Percentiles rank a stretch among this genome's conserved stretches.
Conservation (phyloP, 495 filamentous ascomycete genomes). For the Talaromyces liani region DNA sequence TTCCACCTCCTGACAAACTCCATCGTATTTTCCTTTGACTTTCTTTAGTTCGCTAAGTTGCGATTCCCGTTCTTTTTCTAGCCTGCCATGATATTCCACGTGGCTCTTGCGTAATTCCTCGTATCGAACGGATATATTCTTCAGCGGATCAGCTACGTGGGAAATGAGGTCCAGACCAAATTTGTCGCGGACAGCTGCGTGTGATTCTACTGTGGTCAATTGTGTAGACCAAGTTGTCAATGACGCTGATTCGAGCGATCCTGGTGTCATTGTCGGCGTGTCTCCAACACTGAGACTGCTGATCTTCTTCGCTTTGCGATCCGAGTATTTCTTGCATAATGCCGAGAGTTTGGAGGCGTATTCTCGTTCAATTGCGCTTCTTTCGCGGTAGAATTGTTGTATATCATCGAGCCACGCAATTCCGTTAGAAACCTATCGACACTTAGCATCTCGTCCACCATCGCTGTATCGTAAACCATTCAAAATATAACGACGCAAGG, state of each 20-base stretch:
- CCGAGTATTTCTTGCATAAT: slow-evolving; percentile 89
- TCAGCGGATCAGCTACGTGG: slow-evolving; percentile 80
- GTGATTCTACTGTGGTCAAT: slow-evolving; percentile 77
- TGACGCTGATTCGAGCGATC: slow-evolving; percentile 90
- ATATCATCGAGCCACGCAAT: slow-evolving; percentile 95
- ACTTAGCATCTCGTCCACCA: slow-evolving; percentile 20
- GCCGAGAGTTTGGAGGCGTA: slow-evolving; percentile 81
- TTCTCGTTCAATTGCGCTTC: slow-evolving; percentile 90
- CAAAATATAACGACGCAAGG: slow-evolving; percentile 14
- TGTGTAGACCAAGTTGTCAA: slow-evolving; percentile 96
- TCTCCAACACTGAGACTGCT: slow-evolving; percentile 89
- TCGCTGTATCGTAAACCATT: not conserved
- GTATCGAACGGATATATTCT: slow-evolving; percentile 60
- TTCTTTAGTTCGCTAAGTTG: slow-evolving; percentile 84
- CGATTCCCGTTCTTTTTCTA: slow-evolving; percentile 81
- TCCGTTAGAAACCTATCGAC: slow-evolving; percentile 60
- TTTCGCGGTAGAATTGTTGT: slow-evolving; percentile 93
- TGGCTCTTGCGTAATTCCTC: slow-evolving; percentile 93
- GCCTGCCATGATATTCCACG: slow-evolving; percentile 75
- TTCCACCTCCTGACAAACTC: slow-evolving; percentile 90
- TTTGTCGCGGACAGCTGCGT: slow-evolving; percentile 82
- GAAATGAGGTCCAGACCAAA: slow-evolving; percentile 66
- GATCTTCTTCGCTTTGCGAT: slow-evolving; percentile 90
- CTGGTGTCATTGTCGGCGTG: slow-evolving; percentile 84
- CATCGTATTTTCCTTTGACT: slow-evolving; percentile 86